These are phyloP conservation scores for Fragilariopsis cylindrus DNA, from an alignment of 108 stramenopile species.

Conservation along the genomic window DNA sequence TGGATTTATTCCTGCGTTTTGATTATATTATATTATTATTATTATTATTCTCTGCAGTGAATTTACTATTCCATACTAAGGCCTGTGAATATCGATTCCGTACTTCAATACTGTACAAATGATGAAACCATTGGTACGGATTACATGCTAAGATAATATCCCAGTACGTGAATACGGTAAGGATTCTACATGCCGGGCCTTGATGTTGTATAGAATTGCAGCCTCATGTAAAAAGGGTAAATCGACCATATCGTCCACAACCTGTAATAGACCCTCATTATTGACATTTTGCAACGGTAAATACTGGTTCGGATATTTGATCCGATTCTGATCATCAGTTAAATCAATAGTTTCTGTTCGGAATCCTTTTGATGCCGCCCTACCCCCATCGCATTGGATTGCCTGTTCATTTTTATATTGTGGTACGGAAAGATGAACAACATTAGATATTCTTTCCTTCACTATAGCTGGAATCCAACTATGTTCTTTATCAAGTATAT, in stretches of 20 bases:
- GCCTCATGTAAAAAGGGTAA: constrained; percentile 93
- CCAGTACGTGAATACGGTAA: constrained; percentile 93
- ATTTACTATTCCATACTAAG: constrained; percentile 63
- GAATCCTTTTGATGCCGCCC: constrained; percentile 46
- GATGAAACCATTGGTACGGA: constrained; percentile 72
- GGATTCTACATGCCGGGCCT: constrained; percentile 69
- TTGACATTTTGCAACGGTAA: constrained; percentile 76
- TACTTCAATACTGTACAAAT: constrained; percentile 63
- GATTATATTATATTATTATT: background rate
- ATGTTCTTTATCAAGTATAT: constrained; percentile 58
- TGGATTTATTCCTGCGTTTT: background rate
- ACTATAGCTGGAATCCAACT: constrained; percentile 76
- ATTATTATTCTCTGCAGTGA: background rate
- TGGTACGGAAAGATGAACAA: constrained; percentile 31
- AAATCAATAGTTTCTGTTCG: constrained; percentile 39
- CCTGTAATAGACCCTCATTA: constrained; percentile 41
- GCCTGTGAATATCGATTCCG: constrained; percentile 62
- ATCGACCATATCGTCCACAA: constrained; percentile 85
- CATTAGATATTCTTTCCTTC: constrained; percentile 17
- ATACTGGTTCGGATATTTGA: constrained; percentile 48
- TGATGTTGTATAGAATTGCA: constrained; percentile 92
- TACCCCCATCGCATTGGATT: constrained; percentile 51
- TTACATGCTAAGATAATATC: constrained; percentile 88
- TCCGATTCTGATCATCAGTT: constrained; percentile 22
- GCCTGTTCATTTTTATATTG: constrained; percentile 34